Evolutionary conservation across 208 protist species (phyloP).

Genomic region (Trypanosoma grayi): DNA sequence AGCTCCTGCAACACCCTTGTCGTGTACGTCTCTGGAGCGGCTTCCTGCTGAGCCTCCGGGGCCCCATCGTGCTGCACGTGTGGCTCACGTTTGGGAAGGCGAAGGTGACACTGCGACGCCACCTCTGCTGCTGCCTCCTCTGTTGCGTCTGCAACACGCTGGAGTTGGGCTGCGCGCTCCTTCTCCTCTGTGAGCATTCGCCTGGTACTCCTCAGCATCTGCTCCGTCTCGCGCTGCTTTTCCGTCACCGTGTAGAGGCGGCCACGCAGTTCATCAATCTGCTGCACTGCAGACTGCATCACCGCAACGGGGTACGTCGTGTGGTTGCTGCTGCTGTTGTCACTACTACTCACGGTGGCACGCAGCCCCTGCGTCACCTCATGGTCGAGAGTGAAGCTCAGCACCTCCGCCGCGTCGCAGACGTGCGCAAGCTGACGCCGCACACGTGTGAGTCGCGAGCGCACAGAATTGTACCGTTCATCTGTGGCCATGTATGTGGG

Average conservation of each 20-base stretch:
- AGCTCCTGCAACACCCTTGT: constrained; percentile 7
- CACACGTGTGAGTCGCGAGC: neutral
- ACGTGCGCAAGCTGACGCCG: neutral
- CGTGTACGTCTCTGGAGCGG: neutral
- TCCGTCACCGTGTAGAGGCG: neutral
- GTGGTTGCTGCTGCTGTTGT: neutral
- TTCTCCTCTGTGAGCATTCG: neutral
- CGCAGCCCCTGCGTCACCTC: neutral
- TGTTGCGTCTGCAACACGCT: neutral
- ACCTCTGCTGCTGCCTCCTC: constrained; percentile 3
- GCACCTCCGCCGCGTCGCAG: constrained; percentile 13
- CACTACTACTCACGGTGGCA: neutral
- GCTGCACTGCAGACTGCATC: constrained; percentile 5
- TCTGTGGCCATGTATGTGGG: too few relatives aligned
- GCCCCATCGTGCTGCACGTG: neutral
- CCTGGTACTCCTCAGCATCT: neutral
- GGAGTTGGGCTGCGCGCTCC: neutral
- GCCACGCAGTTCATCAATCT: constrained; percentile 9
- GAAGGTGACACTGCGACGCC: constrained; percentile 5
- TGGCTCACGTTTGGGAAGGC: neutral
- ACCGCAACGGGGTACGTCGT: neutral
- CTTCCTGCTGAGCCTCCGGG: neutral
- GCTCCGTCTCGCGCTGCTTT: neutral
- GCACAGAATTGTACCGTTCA: too few relatives aligned
- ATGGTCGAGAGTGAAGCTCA: constrained; percentile 13